Evolutionary conservation across 495 filamentous ascomycete species (phyloP).

Genomic region (Parachaetomium inaequale): DNA sequence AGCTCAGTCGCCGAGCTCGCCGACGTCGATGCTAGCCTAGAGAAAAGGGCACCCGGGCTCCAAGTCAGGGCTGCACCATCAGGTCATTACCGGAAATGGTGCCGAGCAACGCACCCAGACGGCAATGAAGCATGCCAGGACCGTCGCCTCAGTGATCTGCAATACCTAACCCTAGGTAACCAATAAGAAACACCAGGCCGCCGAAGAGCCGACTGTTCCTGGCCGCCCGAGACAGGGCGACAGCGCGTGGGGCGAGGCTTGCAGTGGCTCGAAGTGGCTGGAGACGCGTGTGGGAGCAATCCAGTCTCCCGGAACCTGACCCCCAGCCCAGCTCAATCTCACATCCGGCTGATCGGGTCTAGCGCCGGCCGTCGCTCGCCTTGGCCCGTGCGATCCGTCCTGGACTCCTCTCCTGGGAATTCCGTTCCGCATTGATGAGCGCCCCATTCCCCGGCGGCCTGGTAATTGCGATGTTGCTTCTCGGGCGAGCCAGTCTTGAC

Average conservation of each 20-base stretch:
- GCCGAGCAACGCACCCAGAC: conserved; percentile 3
- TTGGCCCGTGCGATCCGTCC: neutral
- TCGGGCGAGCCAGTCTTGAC: neutral
- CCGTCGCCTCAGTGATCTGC: neutral
- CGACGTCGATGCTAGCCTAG: no score
- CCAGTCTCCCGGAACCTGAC: conserved; percentile 17
- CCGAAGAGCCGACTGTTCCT: neutral
- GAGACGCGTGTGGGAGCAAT: conserved; percentile 12
- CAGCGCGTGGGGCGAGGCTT: conserved; percentile 9
- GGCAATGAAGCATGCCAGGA: neutral
- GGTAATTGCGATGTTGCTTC: conserved; percentile 22
- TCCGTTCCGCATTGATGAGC: conserved; percentile 8
- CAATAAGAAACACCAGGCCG: neutral
- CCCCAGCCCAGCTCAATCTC: neutral
- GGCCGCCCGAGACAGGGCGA: neutral
- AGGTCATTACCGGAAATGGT: neutral
- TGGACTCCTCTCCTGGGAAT: no score
- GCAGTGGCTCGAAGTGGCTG: conserved; percentile 15
- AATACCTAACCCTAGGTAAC: neutral
- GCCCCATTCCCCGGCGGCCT: conserved; percentile 13
- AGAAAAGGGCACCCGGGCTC: no score
- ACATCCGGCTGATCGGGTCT: neutral
- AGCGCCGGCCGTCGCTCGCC: no score
- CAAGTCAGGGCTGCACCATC: neutral
- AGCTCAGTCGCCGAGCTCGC: neutral